phyloP scores from a whole-genome alignment of 2,329 filamentous ascomycete species.

The Hypocrella siamensis region DNA sequence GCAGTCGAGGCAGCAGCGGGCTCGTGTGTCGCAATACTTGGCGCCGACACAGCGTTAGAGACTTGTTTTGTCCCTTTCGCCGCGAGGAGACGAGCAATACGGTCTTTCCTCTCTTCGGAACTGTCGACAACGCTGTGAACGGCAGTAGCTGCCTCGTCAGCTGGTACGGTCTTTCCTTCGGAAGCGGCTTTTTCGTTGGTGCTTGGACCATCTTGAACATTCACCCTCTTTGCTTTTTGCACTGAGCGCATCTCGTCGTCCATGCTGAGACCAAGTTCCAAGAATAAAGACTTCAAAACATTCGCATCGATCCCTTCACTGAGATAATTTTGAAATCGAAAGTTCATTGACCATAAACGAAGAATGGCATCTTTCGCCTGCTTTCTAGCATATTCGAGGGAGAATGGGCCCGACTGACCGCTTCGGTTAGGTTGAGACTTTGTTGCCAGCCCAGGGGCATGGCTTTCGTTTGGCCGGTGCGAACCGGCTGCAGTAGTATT shows the following conservation, averaged over 20 bases:
- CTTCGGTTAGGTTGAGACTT: no score
- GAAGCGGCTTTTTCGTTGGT: background rate
- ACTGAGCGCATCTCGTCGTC: background rate
- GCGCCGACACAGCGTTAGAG: constrained; percentile 5
- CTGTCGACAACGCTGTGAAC: constrained; percentile 4
- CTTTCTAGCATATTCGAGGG: constrained; percentile 28
- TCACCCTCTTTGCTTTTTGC: background rate
- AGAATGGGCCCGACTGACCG: no score
- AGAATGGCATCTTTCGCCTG: constrained; percentile 53
- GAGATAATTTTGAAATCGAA: constrained; percentile 59
- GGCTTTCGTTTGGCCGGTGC: no score
- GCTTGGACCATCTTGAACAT: background rate
- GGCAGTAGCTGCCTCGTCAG: background rate
- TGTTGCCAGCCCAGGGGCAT: no score
- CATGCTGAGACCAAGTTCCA: constrained; percentile 47
- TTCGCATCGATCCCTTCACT: constrained; percentile 53
- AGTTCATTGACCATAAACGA: constrained; percentile 46
- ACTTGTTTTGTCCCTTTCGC: constrained; percentile 45
- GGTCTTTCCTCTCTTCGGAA: constrained; percentile 54
- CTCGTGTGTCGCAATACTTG: constrained; percentile 1
- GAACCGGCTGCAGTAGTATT: no score
- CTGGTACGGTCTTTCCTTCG: background rate
- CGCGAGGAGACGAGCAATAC: constrained; percentile 62
- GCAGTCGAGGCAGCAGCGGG: no score
- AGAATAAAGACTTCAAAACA: constrained; percentile 49